phyloP scores from a whole-genome alignment of 352 stramenopile genomes.

The Phytophthora pistaciae region DNA sequence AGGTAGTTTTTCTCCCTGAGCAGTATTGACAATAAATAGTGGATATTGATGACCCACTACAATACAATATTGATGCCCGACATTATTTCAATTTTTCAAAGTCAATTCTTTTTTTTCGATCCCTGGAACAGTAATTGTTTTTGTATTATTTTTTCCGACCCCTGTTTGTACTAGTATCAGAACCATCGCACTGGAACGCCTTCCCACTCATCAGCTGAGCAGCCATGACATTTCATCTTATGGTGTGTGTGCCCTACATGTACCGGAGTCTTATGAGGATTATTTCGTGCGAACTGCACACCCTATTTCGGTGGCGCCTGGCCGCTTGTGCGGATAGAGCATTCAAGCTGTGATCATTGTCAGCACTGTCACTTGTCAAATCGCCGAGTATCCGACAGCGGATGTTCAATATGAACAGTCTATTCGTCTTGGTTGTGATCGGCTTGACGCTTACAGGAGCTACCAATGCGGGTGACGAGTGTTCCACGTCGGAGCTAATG shows the following conservation, averaged over 20 bases:
- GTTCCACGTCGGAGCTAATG: slow-evolving; percentile 3
- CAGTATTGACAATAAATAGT: too few relatives aligned
- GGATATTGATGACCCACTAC: too few relatives aligned
- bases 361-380: neutral
- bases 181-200: too few relatives aligned
- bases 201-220: too few relatives aligned
- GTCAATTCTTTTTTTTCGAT: too few relatives aligned
- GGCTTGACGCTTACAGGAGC: neutral
- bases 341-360: neutral
- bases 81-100: too few relatives aligned
- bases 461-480: neutral
- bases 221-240: neutral
- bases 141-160: too few relatives aligned
- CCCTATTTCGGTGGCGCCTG: neutral
- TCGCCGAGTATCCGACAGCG: neutral
- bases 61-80: too few relatives aligned
- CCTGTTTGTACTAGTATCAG: too few relatives aligned
- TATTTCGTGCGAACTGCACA: neutral
- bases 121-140: too few relatives aligned
- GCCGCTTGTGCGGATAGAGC: neutral
- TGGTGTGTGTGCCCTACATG: neutral
- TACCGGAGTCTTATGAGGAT: neutral
- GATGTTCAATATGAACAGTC: neutral
- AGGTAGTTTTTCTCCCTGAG: too few relatives aligned
- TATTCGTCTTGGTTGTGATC: neutral